These are phyloP conservation scores for Camelina laxa DNA, from an alignment of 345 rosid species.

Conservation along the genomic window DNA sequence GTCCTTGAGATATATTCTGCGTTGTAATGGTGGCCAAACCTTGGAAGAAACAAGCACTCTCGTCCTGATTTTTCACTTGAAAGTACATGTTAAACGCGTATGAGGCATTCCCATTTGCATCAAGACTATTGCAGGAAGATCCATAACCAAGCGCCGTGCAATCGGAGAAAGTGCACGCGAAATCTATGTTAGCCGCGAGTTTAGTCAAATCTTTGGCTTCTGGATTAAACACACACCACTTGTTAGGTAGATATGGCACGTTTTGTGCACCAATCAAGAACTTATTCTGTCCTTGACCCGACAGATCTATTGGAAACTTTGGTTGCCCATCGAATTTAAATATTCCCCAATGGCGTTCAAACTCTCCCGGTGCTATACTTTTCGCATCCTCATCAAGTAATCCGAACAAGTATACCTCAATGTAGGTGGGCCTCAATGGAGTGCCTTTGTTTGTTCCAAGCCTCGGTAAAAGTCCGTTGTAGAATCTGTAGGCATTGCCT, in stretches of 20 bases:
- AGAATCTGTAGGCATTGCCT: constrained; percentile 66
- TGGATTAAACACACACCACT: constrained; percentile 76
- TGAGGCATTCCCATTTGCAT: constrained; percentile 63
- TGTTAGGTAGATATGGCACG: constrained; percentile 59
- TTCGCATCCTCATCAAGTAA: constrained; percentile 47
- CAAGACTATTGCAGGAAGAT: constrained; percentile 62
- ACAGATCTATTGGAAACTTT: constrained; percentile 64
- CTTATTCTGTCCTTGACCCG: constrained; percentile 71
- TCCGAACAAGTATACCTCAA: constrained; percentile 72
- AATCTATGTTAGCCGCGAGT: constrained; percentile 64
- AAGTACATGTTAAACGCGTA: constrained; percentile 73
- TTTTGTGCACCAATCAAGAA: constrained; percentile 56
- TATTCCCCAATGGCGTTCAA: constrained; percentile 92
- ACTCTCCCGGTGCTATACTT: constrained; percentile 56
- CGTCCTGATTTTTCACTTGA: constrained; percentile 65
- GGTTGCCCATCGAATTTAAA: constrained; percentile 78
- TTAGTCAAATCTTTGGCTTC: constrained; percentile 63
- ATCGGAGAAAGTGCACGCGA: constrained; percentile 63
- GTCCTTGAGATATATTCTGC: constrained; percentile 67
- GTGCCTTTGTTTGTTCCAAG: constrained; percentile 70
- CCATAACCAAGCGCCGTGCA: constrained; percentile 67
- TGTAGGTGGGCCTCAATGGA: constrained; percentile 67
- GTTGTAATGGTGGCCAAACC: constrained; percentile 54
- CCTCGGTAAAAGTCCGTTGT: constrained; percentile 70
- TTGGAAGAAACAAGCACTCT: constrained; percentile 58